Percentiles rank a stretch among this genome's conserved stretches.
phyloP scores from a whole-genome alignment of 352 stramenopile species.

The Globisporangium polare region DNA sequence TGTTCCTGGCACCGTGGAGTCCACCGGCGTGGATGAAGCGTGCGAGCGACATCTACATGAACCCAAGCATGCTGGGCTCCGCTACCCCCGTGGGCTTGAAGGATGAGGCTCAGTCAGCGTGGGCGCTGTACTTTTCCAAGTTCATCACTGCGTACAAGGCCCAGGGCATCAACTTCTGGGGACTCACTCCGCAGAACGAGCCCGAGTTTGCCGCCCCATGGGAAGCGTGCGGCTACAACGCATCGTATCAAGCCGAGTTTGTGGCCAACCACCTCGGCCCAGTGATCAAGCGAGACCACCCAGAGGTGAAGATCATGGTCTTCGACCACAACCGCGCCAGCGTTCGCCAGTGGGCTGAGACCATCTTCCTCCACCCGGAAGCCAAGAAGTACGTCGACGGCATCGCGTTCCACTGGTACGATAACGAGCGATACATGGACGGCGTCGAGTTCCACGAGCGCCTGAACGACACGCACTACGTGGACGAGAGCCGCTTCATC shows the following conservation, averaged over 20 bases:
- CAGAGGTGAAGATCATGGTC: constrained; percentile 87
- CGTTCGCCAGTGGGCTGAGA: constrained; percentile 64
- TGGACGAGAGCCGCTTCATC: constrained; percentile 59
- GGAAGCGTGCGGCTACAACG: constrained; percentile 64
- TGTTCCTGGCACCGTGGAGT: constrained; percentile 88
- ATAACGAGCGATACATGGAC: constrained; percentile 59
- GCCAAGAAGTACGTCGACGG: constrained; percentile 81
- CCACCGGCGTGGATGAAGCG: constrained; percentile 87
- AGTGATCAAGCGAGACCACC: constrained; percentile 77
- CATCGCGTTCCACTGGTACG: constrained; percentile 91
- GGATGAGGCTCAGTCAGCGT: constrained; percentile 53
- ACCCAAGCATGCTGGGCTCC: constrained; percentile 61
- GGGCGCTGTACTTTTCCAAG: constrained; percentile 91
- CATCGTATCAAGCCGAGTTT: constrained; percentile 66
- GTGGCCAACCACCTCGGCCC: constrained; percentile 84
- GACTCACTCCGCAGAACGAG: constrained; percentile 90
- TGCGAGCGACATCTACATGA: constrained; percentile 29
- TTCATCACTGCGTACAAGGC: constrained; percentile 90
- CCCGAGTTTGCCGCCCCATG: constrained; percentile 71
- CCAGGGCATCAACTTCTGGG: constrained; percentile 83
- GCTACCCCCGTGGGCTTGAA: constrained; percentile 44
- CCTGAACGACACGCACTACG: constrained; percentile 69
- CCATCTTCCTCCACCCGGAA: constrained; percentile 62
- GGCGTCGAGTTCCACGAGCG: constrained; percentile 66
- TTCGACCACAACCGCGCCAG: constrained; percentile 90